A percentile compares a stretch with the other conserved stretches of the same genome.
Evolutionary conservation across 352 stramenopile genomes (phyloP).

Genomic region (Phytophthora pini): DNA sequence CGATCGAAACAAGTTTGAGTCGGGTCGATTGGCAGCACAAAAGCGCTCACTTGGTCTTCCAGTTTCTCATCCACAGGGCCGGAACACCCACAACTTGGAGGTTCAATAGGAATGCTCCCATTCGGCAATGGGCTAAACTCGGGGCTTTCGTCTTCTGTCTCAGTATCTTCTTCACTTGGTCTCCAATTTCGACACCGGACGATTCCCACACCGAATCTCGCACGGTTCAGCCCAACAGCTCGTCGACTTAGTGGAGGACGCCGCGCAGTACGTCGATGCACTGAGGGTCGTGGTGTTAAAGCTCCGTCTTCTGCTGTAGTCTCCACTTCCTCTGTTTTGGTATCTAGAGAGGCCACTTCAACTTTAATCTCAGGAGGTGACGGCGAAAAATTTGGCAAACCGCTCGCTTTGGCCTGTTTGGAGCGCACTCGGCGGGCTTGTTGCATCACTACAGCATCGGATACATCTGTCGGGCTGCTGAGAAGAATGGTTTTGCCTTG

Average conservation of each 20-base stretch:
- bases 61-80: conserved; percentile 6
- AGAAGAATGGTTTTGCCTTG: conserved; percentile 7
- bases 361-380: conserved; percentile 11
- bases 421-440: conserved; percentile 16
- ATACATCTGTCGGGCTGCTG: conserved; percentile 37
- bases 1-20: conserved; percentile 22
- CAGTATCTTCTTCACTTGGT: conserved; percentile 29
- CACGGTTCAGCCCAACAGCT: conserved; percentile 12
- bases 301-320: conserved; percentile 10
- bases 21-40: conserved; percentile 29
- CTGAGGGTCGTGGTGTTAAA: conserved; percentile 12
- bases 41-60: conserved; percentile 12
- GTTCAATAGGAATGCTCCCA: background rate
- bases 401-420: conserved; percentile 21
- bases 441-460: conserved; percentile 13
- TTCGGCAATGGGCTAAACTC: too few species aligned
- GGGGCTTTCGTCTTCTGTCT: conserved; percentile 31
- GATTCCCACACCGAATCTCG: conserved; percentile 30
- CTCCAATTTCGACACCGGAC: conserved; percentile 26
- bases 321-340: conserved; percentile 14
- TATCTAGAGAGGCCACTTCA: conserved; percentile 6
- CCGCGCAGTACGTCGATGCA: conserved; percentile 2
- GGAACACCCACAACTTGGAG: conserved; percentile 8
- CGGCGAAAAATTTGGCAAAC: conserved; percentile 17
- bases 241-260: conserved; percentile 27